Conservation (phyloP, 2,329 filamentous ascomycete genomes). For the Leptographium lundbergii region DNA sequence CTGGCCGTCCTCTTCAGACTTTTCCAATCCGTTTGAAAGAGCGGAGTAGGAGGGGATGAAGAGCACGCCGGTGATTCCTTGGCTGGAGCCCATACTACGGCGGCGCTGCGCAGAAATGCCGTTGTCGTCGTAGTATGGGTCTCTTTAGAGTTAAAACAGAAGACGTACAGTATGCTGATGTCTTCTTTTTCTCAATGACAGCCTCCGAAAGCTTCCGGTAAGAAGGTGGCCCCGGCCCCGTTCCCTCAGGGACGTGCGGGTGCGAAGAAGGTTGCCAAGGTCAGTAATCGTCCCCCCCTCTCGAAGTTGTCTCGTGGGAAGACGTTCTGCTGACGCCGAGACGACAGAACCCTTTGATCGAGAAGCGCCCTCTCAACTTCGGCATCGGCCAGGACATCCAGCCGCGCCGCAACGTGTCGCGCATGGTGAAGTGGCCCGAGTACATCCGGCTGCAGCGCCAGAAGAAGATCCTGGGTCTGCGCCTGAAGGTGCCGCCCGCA, state of each 20-base stretch:
- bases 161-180: slow-evolving; percentile 77
- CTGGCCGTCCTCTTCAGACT: slow-evolving; percentile 12
- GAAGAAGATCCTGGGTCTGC: slow-evolving; percentile 92
- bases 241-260: slow-evolving; percentile 89
- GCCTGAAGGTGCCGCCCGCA: slow-evolving; percentile 94
- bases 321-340: slow-evolving; percentile 10
- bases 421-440: slow-evolving; percentile 99
- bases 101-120: slow-evolving; percentile 39
- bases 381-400: slow-evolving; percentile 99
- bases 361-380: slow-evolving; percentile 96
- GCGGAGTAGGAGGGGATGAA: slow-evolving; percentile 7
- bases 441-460: slow-evolving; percentile 96
- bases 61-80: slow-evolving; percentile 30
- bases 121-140: slow-evolving; percentile 19
- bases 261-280: slow-evolving; percentile 93
- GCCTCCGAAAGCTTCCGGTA: slow-evolving; percentile 85
- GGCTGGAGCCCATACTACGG: slow-evolving; percentile 43
- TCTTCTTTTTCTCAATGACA: slow-evolving; percentile 99
- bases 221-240: slow-evolving; percentile 95
- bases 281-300: slow-evolving; percentile 34
- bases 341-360: slow-evolving; percentile 88
- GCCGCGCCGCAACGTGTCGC: slow-evolving; percentile 85
- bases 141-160: slow-evolving; percentile 82
- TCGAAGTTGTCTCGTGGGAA: neutral
- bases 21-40: slow-evolving; percentile 28